Base-by-base conservation (phyloP, 1,139 yeast genomes). In the Blastobotrys ciferrii region DNA sequence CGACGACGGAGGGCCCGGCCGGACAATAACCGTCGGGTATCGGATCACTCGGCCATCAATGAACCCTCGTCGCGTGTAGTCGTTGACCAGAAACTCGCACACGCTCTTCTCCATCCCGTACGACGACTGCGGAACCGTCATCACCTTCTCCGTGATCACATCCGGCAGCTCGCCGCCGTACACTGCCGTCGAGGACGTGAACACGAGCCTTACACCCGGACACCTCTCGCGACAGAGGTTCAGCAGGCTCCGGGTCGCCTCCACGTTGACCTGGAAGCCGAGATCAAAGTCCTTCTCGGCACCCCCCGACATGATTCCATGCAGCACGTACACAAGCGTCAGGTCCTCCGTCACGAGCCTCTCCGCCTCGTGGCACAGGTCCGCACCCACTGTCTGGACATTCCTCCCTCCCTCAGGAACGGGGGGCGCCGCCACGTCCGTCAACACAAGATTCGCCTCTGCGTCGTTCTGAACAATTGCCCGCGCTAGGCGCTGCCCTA, bases 271-370 rank as follows among this genome's bases (percentile, higher is more conserved):
- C 6, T 48, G 41, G 54, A 58, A 52, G 15, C 62, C 62, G 19
- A 58, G 56, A 44, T 57, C 62, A 40, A 57, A 58, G 42, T 58
- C 52, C 31, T 51, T 53, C 45, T 58, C 62, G 3, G 62, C 49
- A 14, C 61, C 61, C 15, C 62, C 58, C 6, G 62, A 58, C 62
- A 58, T 58, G 51, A 58, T 57, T 3, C 62, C 62, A 44, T 58
- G 62, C 33, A 58, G 53, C 14, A 57, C 49, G 35, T 47, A 58
- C n/a, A 51, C 52, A 9, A 47, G 50, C 42, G 53, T 56, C 36
- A 57, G 30, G 36, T 49, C 55, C 18, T 49, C 46, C 12, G 50
- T 46, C 37, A 58, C 43, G 9, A 55, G 45, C 3, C 41, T 38
- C 4, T 15, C 19, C 15, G 33, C 47, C 11, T 53, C 52, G 6